phyloP scores from a whole-genome alignment of 2,329 filamentous ascomycete species.

The Alternaria solani region DNA sequence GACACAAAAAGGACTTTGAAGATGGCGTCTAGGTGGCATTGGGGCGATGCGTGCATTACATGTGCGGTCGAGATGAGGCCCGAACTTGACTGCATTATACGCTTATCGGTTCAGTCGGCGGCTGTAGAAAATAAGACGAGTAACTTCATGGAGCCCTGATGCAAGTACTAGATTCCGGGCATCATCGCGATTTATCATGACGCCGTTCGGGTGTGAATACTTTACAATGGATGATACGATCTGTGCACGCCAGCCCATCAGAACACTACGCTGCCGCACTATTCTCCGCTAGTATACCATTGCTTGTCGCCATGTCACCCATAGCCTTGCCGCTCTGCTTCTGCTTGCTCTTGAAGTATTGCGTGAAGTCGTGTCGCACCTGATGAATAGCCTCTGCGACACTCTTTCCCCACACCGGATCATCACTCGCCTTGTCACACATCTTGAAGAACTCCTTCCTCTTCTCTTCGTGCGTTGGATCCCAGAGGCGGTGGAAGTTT shows the following conservation, averaged over 20 bases:
- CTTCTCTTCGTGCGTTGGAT: conserved; percentile 35
- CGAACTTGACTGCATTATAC: too few relatives aligned
- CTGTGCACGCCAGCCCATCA: neutral
- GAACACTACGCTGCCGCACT: conserved; percentile 12
- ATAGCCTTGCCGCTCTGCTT: conserved; percentile 6
- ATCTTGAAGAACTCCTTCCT: conserved; percentile 46
- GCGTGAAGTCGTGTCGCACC: conserved; percentile 46
- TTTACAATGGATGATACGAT: neutral
- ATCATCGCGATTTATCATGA: neutral
- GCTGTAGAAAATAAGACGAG: neutral
- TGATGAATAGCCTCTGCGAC: conserved; percentile 38
- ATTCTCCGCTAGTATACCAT: conserved; percentile 14
- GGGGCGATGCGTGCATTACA: neutral
- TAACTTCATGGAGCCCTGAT: neutral
- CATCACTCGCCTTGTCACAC: conserved; percentile 40
- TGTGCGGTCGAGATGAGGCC: neutral
- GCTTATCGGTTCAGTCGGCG: neutral
- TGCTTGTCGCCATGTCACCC: conserved; percentile 4
- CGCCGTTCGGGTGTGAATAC: neutral
- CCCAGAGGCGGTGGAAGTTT: conserved; percentile 52
- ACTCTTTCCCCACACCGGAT: conserved; percentile 40
- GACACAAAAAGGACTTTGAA: neutral
- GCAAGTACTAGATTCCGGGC: neutral
- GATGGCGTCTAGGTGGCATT: neutral
- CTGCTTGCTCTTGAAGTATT: conserved; percentile 46